These are phyloP conservation scores for Physcomitrium patens DNA, from an alignment of 225 moss, liverwort and hornwort genomes.

Conservation along the genomic window DNA sequence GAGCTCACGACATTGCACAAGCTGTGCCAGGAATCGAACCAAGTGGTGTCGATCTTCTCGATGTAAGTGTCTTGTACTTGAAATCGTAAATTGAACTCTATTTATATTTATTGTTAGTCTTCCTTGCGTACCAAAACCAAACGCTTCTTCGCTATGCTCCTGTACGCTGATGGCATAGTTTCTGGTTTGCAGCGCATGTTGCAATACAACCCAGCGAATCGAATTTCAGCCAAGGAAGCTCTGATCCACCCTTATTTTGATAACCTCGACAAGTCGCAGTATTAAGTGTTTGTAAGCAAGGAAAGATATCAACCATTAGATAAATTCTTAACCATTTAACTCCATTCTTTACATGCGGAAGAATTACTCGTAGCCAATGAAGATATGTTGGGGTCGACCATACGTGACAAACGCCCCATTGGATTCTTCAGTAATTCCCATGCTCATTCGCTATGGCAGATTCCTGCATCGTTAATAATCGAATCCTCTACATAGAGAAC, in stretches of 20 bases:
- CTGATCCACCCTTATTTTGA: constrained; percentile 76
- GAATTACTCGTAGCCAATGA: constrained; percentile 18
- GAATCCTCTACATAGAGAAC: constrained; percentile 33
- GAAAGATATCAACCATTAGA: constrained; percentile 10
- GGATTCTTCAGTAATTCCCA: too few species aligned
- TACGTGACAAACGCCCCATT: too few species aligned
- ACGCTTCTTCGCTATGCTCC: not conserved
- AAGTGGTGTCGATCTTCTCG: constrained; percentile 67
- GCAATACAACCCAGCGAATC: constrained; percentile 73
- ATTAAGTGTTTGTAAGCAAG: constrained; percentile 39
- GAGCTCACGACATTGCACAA: constrained; percentile 60
- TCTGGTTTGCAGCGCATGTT: constrained; percentile 67
- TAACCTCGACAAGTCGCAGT: constrained; percentile 83
- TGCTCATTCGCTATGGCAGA: constrained; percentile 21
- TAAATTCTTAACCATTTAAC: not conserved
- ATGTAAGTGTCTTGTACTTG: constrained; percentile 31
- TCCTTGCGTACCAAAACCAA: not conserved
- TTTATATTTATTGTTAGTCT: not conserved
- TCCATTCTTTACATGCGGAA: constrained; percentile 28
- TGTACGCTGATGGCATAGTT: constrained; percentile 18
- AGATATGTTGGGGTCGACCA: too few species aligned
- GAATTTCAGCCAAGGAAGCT: constrained; percentile 77
- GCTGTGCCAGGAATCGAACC: constrained; percentile 65
- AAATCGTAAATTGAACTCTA: not conserved
- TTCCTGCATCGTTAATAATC: constrained; percentile 41